Evolutionary conservation across 192 early-diverging fungal genomes (phyloP).

Genomic region (Mortierella claussenii): DNA sequence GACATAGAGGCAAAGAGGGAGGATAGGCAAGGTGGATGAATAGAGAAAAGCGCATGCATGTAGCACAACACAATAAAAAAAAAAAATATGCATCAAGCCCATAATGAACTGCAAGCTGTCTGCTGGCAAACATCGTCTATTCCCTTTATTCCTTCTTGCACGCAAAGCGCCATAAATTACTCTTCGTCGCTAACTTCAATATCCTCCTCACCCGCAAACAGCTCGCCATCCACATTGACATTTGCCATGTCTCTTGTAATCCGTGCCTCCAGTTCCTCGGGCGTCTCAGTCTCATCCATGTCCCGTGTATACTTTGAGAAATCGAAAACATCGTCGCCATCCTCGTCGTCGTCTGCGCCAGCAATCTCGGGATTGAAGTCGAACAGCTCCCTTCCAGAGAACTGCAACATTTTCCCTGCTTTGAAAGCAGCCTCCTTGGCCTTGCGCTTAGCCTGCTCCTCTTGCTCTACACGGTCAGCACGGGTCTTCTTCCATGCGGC

Average conservation of each 20-base stretch:
- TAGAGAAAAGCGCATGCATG: too few species aligned
- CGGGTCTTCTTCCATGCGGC: conserved; percentile 94
- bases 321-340: conserved; percentile 85
- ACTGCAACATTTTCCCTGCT: conserved; percentile 89
- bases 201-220: conserved; percentile 74
- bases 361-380: conserved; percentile 96
- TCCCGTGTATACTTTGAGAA: conserved; percentile 77
- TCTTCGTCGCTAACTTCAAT: conserved; percentile 72
- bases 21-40: too few species aligned
- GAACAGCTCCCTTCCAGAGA: conserved; percentile 98
- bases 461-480: conserved; percentile 73
- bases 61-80: too few species aligned
- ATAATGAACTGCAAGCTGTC: too few species aligned
- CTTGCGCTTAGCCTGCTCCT: conserved; percentile 71
- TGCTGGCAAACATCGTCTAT: too few species aligned
- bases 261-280: conserved; percentile 47
- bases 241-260: conserved; percentile 36
- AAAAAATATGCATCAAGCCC: too few species aligned
- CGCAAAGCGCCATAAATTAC: too few species aligned
- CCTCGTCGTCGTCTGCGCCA: conserved; percentile 74
- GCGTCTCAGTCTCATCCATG: conserved; percentile 65
- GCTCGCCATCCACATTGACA: conserved; percentile 64
- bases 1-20: too few species aligned
- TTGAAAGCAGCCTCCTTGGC: conserved; percentile 85
- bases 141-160: too few species aligned